Conservation (phyloP, 495 filamentous ascomycete species). For the Aeminium ludgeri region DNA sequence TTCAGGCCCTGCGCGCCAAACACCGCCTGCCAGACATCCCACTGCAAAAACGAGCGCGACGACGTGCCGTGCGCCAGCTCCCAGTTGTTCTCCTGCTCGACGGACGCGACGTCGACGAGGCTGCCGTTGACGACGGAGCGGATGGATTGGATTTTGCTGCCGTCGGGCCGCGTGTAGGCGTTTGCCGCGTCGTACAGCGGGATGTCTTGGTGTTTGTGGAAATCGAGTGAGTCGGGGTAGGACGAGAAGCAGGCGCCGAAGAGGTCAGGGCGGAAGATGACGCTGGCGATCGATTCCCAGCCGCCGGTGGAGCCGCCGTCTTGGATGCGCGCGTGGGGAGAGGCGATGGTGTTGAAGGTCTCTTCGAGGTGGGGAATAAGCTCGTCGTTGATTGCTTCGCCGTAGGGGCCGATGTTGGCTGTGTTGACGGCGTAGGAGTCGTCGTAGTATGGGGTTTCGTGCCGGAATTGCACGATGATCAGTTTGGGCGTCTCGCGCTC, state of each 20-base stretch:
- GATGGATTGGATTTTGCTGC: slow-evolving; percentile 8
- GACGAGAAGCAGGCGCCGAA: slow-evolving; percentile 13
- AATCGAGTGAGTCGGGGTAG: slow-evolving; percentile 16
- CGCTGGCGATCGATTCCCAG: slow-evolving; percentile 11
- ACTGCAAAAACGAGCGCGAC: slow-evolving; percentile 11
- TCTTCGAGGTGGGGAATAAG: slow-evolving; percentile 13
- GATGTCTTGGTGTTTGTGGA: slow-evolving; percentile 17
- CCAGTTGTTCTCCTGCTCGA: slow-evolving; percentile 16
- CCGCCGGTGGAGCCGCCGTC: slow-evolving; percentile 17
- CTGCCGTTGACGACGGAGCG: slow-evolving; percentile 4
- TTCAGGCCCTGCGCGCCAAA: slow-evolving; percentile 16
- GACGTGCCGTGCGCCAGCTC: slow-evolving; percentile 12
- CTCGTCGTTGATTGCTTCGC: slow-evolving; percentile 18
- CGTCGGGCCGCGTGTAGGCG: slow-evolving; percentile 8
- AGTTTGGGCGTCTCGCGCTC: slow-evolving; percentile 12
- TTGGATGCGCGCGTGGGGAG: slow-evolving; percentile 16
- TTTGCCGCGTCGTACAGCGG: slow-evolving; percentile 9
- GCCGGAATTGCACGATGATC: slow-evolving; percentile 16
- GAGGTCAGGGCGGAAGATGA: slow-evolving; percentile 16
- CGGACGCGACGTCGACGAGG: slow-evolving; percentile 6
- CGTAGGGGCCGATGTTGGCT: slow-evolving; percentile 17
- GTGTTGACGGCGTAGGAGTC: slow-evolving; percentile 19
- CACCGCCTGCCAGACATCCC: slow-evolving; percentile 18
- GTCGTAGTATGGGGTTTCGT: slow-evolving; percentile 16
- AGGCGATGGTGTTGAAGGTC: slow-evolving; percentile 13